phyloP scores from a whole-genome alignment of 208 protist species.

The Acanthamoeba triangularis region DNA sequence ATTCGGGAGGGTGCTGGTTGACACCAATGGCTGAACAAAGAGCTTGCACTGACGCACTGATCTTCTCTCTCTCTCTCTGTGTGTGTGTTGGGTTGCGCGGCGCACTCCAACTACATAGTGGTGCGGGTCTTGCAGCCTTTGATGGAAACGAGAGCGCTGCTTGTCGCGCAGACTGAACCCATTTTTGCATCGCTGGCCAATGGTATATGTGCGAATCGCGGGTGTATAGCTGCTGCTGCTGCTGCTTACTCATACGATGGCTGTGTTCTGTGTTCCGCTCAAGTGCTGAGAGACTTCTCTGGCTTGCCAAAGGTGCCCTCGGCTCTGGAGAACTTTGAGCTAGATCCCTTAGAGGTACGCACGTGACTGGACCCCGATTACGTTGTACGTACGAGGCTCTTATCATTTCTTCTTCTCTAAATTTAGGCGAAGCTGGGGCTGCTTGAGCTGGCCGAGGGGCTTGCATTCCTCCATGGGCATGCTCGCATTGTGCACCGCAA shows the following conservation, averaged over 20 bases:
- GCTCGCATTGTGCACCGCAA: slow-evolving; percentile 41
- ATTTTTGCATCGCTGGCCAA: slow-evolving; percentile 51
- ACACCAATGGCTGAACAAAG: too few relatives aligned
- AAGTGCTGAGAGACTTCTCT: neutral
- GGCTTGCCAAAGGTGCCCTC: slow-evolving; percentile 4
- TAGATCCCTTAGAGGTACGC: neutral
- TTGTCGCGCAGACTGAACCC: slow-evolving; percentile 25
- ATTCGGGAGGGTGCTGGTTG: too few relatives aligned
- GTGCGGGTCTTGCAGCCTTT: slow-evolving; percentile 43
- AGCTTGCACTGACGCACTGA: too few relatives aligned
- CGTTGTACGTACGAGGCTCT: neutral
- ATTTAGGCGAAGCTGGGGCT: slow-evolving; percentile 13
- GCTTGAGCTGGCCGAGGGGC: slow-evolving; percentile 11
- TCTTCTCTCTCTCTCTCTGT: too few relatives aligned
- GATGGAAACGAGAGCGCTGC: neutral
- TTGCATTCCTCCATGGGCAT: slow-evolving; percentile 28
- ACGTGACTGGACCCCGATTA: too few relatives aligned
- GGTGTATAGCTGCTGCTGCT: too few relatives aligned
- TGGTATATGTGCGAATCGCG: neutral
- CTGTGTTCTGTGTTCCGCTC: neutral
- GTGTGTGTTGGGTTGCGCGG: too few relatives aligned
- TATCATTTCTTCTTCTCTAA: neutral
- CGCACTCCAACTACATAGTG: neutral
- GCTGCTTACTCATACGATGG: too few relatives aligned
- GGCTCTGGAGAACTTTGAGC: slow-evolving; percentile 17